Evolutionary conservation across 2,329 filamentous ascomycete species (phyloP).

Genomic region (Microdochium nivale): DNA sequence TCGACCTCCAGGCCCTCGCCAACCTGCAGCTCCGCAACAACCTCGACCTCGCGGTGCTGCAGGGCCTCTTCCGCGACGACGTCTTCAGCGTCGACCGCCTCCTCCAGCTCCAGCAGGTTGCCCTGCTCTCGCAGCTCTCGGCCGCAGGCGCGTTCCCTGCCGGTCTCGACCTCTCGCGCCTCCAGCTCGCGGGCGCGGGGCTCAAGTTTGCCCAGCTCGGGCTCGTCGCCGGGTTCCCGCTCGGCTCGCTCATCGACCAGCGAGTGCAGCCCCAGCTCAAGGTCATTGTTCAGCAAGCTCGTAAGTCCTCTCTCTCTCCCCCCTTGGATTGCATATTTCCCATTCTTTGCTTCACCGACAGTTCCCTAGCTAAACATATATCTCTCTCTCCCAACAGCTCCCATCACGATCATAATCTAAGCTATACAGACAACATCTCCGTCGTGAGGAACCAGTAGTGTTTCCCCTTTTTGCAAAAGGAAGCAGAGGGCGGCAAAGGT

Average conservation of each 20-base stretch:
- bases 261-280: slow-evolving; percentile 20
- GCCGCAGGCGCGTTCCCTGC: slow-evolving; percentile 28
- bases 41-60: slow-evolving; percentile 23
- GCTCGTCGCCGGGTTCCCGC: slow-evolving; percentile 24
- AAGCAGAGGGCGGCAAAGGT: too few relatives aligned
- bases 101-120: slow-evolving; percentile 27
- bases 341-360: neutral
- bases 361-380: too few relatives aligned
- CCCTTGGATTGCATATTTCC: too few relatives aligned
- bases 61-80: slow-evolving; percentile 32
- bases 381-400: neutral
- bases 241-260: slow-evolving; percentile 21
- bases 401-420: neutral
- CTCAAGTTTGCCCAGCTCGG: slow-evolving; percentile 30
- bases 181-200: slow-evolving; percentile 20
- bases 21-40: slow-evolving; percentile 28
- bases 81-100: slow-evolving; percentile 37
- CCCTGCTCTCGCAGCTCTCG: slow-evolving; percentile 23
- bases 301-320: slow-evolving; percentile 5
- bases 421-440: neutral
- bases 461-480: too few relatives aligned
- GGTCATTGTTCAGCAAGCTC: slow-evolving; percentile 17
- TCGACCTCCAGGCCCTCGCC: slow-evolving; percentile 18
- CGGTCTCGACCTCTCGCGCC: slow-evolving; percentile 34
- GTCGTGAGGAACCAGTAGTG: too few relatives aligned